Base-by-base conservation (phyloP, 2,329 filamentous ascomycete species). In the Hymenoscyphus occultus region DNA sequence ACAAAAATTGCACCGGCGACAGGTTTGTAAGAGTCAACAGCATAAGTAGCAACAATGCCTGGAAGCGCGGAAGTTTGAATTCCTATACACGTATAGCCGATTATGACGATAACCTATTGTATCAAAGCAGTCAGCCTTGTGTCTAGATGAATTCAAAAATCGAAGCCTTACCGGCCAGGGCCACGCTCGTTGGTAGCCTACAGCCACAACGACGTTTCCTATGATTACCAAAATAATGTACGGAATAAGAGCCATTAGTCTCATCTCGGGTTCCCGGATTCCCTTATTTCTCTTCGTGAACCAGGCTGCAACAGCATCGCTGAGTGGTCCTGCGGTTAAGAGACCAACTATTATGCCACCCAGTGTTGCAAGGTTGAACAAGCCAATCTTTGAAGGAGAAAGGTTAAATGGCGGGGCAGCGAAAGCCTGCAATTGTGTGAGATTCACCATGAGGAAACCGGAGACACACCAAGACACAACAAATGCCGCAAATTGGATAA, bases 11-110 rank as follows among this genome's bases (percentile, higher is more conserved):
- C 81, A 3, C 86, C 85, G 0, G 85, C 81, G 2, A 88, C 82
- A 0, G 86, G 84, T 74, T 88, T 88, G 75, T 89, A 88, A 45
- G 79, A 83, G 71, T 88, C 86, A 16, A 88, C 80, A 88, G 87
- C 7, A 77, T 85, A n/a, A 3, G 85, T 85, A 0, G 85, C 81
- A 1, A 88, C 83, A 0, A 88, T 88, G 12, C 83, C 80, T 0
- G 85, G 85, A 4, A 88, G 74, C 0, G 84, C 84, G 2, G 85
- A 81, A 16, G 87, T 84, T 72, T 87, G 83, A 56, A 88, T 84
- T 6, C 74, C 85, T 0, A 83, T 80, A 65, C 79, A 83, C 5
- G 81, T 81, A 71, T 83, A 88, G 6, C 84, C 85, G 62, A 88
- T 77, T n/a, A 88, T 79, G 5, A 88, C 82, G 65, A 88, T 74